Evolutionary conservation across 2,329 filamentous ascomycete genomes (phyloP), one percentile per base, ranked within the genome.

Genomic region (Macrophomina pseudophaseolina): DNA sequence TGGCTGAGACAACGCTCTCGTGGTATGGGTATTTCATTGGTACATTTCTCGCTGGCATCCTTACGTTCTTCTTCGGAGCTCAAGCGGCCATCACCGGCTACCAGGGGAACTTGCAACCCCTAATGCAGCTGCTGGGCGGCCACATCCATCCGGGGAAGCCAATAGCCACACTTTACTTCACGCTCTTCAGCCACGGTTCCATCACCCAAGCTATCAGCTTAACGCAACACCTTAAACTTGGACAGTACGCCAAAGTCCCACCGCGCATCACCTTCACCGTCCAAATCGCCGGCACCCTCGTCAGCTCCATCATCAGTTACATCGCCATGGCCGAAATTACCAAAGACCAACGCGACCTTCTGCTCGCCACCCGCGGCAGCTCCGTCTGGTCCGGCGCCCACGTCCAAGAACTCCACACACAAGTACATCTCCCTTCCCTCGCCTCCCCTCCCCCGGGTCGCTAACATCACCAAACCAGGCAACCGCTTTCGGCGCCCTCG

Each of bases 181-280:
- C 75, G 28, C 73, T 76, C 5, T 74, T 77, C 33, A 68, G 70
- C 9, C 78, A 80, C 67, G 78, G 74, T 12, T 70, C 75, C 38
- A 70, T 74, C 14, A 70, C 78, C 23, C 72, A 77, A 33, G 72
- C 72, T 5, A 51, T 64, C 52, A 52, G 59, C 18, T 48, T 71
- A 4, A 56, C 60, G 3, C 52, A 63, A 11, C 75, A 77, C 66
- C 73, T 81, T 23, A 80, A 81, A 68, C 69, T 81, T n/a, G 84
- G 82, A 0, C 75, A 81, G 3, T 81, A 82, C 69, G 83, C 86
- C 80, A 86, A 86, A 72, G 77, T 86, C 12, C 89, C 89, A 0
- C 88, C 88, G 12, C 82, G 87, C 18, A 89, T 86, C 28, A 89
- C 90, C 80, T 91, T 91, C 78, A 82, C 85, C 78, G 83, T 84